Base-by-base conservation (phyloP, 305 asterid species). In the Solanum hybrid region DNA sequence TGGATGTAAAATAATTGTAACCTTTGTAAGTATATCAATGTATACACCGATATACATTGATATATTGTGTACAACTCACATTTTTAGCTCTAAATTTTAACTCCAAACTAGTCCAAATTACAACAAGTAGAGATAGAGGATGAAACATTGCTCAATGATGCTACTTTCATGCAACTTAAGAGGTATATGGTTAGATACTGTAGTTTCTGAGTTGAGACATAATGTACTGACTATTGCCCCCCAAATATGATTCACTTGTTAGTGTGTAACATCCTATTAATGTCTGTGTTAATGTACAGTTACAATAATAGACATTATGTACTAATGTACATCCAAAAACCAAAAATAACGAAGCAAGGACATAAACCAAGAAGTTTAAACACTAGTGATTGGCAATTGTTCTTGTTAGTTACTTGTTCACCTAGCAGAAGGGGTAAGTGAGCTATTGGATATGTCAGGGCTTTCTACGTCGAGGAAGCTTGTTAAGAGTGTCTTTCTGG, bases 381-480 rank as follows among this genome's bases (percentile, higher is more conserved):
- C 69, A 85, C 46, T 35, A 37, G 14, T 27, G 24, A 29, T 37
- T 40, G 75, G 10, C 46, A 31, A 34, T 79, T 37, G 56, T 24
- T 32, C n/a, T 37, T 89, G 31, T 78, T 81, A 5, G 5, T 64
- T 35, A 66, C 35, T 27, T 34, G 79, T 80, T 92, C 89, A 97
- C 94, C 99, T 94, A 69, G 99, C 94, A 71, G 98, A 92, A 36
- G 99, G 99, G 92, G 93, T 36, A 46, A 97, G 88, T 73, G 98
- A 94, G 29, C 96, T 98, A 82, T 91, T 93, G 46, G 99, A 96
- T 89, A 97, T 76, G 86, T 95, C 95, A 31, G 99, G 99, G 88
- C 99, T 97, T 91, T 96, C 95, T 46, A 94, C 90, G 88, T 97
- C 99, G 75, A 97, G 99, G 91, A 97, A 96, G 93, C 96, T 96